Evolutionary conservation across 441 rosid genomes (phyloP).

Genomic region (Gossypium davidsonii): DNA sequence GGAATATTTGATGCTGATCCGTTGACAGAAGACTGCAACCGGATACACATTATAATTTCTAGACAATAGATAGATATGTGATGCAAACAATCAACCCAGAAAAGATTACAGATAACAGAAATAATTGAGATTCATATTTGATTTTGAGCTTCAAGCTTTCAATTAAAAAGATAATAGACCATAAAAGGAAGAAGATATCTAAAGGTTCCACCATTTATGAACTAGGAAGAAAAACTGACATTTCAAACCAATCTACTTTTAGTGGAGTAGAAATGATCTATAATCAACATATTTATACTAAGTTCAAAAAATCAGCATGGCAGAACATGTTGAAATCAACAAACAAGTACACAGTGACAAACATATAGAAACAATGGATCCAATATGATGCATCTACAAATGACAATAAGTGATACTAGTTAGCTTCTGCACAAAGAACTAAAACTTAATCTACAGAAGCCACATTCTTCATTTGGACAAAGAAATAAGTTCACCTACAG

Average conservation of each 20-base stretch:
- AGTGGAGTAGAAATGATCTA: background rate
- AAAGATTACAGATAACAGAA: background rate
- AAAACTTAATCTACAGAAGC: background rate
- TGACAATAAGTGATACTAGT: background rate
- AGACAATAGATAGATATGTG: conserved; percentile 1
- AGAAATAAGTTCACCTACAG: conserved; percentile 2
- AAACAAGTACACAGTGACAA: background rate
- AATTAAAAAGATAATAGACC: background rate
- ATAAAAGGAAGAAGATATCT: background rate
- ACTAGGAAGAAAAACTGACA: background rate
- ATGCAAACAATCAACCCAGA: background rate
- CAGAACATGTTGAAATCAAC: background rate
- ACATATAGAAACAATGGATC: background rate
- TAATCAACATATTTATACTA: background rate
- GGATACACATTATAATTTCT: conserved; percentile 12
- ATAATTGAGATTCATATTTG: background rate
- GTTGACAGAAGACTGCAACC: conserved; percentile 74
- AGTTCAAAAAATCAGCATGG: background rate
- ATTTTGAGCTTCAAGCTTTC: background rate
- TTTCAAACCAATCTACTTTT: background rate
- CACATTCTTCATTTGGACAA: background rate
- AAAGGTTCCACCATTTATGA: background rate
- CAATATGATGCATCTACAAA: background rate
- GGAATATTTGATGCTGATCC: conserved; percentile 81
- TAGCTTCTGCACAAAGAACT: background rate